These are phyloP conservation scores for Citrus sinensis DNA, from an alignment of 345 rosid genomes.

Conservation along the genomic window DVS_A1.0 CM039168.1:24846501-24847000, in stretches of 20 bases:
- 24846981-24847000: constrained; percentile 26
- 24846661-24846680: constrained; percentile 92
- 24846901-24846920: constrained; percentile 18
- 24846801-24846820: constrained; percentile 6
- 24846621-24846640: background rate
- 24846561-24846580: background rate
- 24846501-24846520: constrained; percentile 69
- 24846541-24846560: constrained; percentile 93
- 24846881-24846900: constrained; percentile 28
- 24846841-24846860: constrained; percentile 25
- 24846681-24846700: constrained; percentile 91
- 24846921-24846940: constrained; percentile 24
- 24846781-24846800: constrained; percentile 27
- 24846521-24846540: constrained; percentile 78
- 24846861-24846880: constrained; percentile 25
- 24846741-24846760: constrained; percentile 52
- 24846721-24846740: constrained; percentile 64
- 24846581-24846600: background rate
- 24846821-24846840: constrained; percentile 31
- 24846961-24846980: constrained; percentile 28
- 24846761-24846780: constrained; percentile 28
- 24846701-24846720: constrained; percentile 75
- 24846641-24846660: constrained; percentile 84
- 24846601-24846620: background rate
- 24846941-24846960: background rate